phyloP scores from a whole-genome alignment of 495 filamentous ascomycete genomes.

The Penicillium goetzii region DNA sequence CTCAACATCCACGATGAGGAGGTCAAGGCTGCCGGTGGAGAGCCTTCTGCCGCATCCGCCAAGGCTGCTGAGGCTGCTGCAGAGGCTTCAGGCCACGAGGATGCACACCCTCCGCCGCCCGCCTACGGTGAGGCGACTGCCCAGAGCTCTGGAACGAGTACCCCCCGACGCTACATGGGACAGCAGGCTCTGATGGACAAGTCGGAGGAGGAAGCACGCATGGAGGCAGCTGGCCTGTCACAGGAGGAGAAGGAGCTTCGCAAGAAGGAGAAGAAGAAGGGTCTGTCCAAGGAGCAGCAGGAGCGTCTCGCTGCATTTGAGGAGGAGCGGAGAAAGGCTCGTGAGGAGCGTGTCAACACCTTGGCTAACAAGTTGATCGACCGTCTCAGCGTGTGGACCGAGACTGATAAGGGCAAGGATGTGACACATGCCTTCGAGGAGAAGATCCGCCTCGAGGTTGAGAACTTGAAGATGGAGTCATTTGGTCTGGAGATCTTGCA shows the following conservation, averaged over 20 bases:
- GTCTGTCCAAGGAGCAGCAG: slow-evolving; percentile 82
- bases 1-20: slow-evolving; percentile 51
- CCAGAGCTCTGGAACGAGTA: slow-evolving; percentile 61
- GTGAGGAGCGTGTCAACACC: slow-evolving; percentile 88
- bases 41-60: slow-evolving; percentile 26
- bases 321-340: slow-evolving; percentile 76
- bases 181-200: slow-evolving; percentile 87
- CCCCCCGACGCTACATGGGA: slow-evolving; percentile 68
- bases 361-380: slow-evolving; percentile 84
- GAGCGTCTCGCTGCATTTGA: slow-evolving; percentile 90
- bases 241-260: slow-evolving; percentile 77
- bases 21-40: slow-evolving; percentile 37
- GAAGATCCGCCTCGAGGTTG: slow-evolving; percentile 92
- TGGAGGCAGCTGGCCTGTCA: slow-evolving; percentile 69
- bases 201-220: slow-evolving; percentile 80
- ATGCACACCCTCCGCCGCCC: not conserved
- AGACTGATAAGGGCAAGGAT: slow-evolving; percentile 86
- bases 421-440: slow-evolving; percentile 88
- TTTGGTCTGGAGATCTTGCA: slow-evolving; percentile 98
- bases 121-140: slow-evolving; percentile 11
- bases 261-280: slow-evolving; percentile 88
- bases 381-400: slow-evolving; percentile 93
- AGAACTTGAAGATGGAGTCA: slow-evolving; percentile 98
- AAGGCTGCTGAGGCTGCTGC: slow-evolving; percentile 21
- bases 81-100: slow-evolving; percentile 28